Conservation (phyloP, 2,329 filamentous ascomycete species). For the Nectriaceae sp. region DNA sequence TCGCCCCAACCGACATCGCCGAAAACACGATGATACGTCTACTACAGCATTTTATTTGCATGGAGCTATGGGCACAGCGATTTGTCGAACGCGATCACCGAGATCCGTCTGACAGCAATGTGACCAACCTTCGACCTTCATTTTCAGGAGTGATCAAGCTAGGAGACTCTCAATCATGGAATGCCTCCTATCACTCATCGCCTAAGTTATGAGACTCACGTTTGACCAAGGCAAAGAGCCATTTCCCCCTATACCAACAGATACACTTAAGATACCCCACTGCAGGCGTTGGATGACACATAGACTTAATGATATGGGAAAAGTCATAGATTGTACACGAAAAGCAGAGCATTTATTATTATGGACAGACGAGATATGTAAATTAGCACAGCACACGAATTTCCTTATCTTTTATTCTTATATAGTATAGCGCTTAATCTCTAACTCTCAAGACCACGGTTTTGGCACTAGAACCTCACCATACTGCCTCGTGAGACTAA, state of each 20-base stretch:
- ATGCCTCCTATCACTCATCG: no score
- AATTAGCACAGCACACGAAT: no score
- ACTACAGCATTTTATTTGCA: not conserved
- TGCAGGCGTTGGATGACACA: constrained; percentile 19
- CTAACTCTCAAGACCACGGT: no score
- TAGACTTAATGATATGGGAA: constrained; percentile 18
- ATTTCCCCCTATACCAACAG: no score
- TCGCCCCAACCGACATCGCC: constrained; percentile 22
- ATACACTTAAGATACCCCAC: constrained; percentile 1
- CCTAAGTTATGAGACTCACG: not conserved
- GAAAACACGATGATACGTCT: not conserved
- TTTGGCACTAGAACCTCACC: constrained; percentile 23
- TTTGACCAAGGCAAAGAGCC: not conserved
- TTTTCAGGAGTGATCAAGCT: no score
- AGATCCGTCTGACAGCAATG: constrained; percentile 23
- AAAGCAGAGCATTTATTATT: no score
- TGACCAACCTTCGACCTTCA: no score
- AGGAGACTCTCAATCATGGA: no score
- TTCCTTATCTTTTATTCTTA: no score
- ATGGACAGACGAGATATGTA: no score
- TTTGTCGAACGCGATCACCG: constrained; percentile 15
- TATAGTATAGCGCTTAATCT: no score
- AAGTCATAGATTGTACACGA: constrained; percentile 1
- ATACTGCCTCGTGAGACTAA: constrained; percentile 18
- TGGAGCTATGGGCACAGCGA: not conserved